Percentiles rank a stretch among this genome's conserved stretches.
phyloP scores from a whole-genome alignment of 1,284 basidiomycete genomes.

The Tilletiaria anomala region DNA sequence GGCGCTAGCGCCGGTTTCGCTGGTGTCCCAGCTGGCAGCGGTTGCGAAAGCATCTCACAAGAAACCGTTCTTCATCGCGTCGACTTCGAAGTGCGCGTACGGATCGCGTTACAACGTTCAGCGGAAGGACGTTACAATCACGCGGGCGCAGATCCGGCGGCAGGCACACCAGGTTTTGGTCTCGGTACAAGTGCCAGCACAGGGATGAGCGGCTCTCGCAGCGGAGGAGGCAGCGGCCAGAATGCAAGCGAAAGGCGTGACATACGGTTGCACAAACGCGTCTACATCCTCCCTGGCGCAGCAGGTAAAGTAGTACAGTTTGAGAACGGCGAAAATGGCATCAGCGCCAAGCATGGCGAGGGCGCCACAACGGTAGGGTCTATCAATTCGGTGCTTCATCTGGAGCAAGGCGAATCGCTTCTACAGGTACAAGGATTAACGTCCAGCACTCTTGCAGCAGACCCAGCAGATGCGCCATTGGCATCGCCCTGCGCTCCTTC shows the following conservation, averaged over 20 bases:
- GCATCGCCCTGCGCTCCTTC: too few relatives aligned
- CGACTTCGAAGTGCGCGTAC: constrained; percentile 26
- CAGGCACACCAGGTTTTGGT: too few relatives aligned
- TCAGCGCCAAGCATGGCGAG: too few relatives aligned
- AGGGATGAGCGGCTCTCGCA: too few relatives aligned
- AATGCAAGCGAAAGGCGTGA: too few relatives aligned
- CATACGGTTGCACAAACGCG: constrained; percentile 12
- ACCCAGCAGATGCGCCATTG: neutral
- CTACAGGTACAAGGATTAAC: neutral
- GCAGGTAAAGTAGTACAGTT: constrained; percentile 12
- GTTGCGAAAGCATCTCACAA: constrained; percentile 35
- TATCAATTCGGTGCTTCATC: neutral
- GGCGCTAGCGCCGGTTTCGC: neutral
- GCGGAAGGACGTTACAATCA: constrained; percentile 15
- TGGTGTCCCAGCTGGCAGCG: constrained; percentile 20
- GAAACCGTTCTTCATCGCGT: constrained; percentile 33
- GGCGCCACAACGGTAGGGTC: neutral
- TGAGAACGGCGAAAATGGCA: constrained; percentile 1
- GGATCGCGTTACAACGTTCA: constrained; percentile 13
- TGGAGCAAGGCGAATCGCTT: neutral
- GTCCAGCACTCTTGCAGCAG: neutral
- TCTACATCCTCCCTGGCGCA: constrained; percentile 28
- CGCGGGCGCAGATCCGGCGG: too few relatives aligned
- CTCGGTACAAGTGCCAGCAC: too few relatives aligned
- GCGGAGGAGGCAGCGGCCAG: too few relatives aligned